These are phyloP conservation scores for Leptomonas pyrrhocoris DNA, from an alignment of 208 protist genomes.

Conservation along the genomic window DNA sequence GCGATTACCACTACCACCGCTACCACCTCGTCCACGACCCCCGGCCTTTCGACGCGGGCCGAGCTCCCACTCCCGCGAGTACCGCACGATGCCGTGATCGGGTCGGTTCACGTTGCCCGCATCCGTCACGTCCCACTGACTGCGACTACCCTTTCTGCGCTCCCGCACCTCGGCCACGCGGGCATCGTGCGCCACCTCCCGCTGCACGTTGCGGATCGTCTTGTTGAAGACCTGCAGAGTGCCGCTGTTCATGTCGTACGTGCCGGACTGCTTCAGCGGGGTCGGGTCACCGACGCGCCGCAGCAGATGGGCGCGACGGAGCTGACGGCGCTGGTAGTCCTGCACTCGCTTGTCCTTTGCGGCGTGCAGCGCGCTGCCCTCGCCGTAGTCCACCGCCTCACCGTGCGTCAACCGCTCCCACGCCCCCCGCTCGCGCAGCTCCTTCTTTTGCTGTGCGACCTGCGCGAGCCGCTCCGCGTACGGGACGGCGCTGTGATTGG, in stretches of 20 bases:
- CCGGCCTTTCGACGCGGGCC: slow-evolving; percentile 39
- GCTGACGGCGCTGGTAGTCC: slow-evolving; percentile 71
- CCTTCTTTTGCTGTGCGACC: slow-evolving; percentile 65
- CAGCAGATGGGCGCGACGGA: slow-evolving; percentile 75
- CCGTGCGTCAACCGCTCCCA: slow-evolving; percentile 80
- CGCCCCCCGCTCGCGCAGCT: slow-evolving; percentile 48
- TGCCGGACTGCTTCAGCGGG: slow-evolving; percentile 81
- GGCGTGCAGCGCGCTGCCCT: slow-evolving; percentile 75
- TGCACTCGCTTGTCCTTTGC: slow-evolving; percentile 76
- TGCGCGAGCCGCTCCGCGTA: slow-evolving; percentile 71
- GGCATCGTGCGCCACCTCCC: slow-evolving; percentile 73
- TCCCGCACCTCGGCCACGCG: slow-evolving; percentile 57
- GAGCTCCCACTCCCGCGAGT: slow-evolving; percentile 77
- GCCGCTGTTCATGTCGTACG: slow-evolving; percentile 66
- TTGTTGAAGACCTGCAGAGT: slow-evolving; percentile 84
- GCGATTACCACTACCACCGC: no score
- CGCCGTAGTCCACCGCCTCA: slow-evolving; percentile 75
- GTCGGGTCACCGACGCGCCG: slow-evolving; percentile 82
- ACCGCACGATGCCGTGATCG: slow-evolving; percentile 53
- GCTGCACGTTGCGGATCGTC: slow-evolving; percentile 80
- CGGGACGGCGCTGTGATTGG: slow-evolving; percentile 50
- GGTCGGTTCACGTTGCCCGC: slow-evolving; percentile 75
- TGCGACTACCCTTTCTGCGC: slow-evolving; percentile 53
- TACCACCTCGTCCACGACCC: slow-evolving; percentile 2
- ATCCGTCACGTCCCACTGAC: slow-evolving; percentile 61